Evolutionary conservation across 495 filamentous ascomycete genomes (phyloP), one percentile per base, ranked within the genome.

Genomic region (Hamigera avellanea): DNA sequence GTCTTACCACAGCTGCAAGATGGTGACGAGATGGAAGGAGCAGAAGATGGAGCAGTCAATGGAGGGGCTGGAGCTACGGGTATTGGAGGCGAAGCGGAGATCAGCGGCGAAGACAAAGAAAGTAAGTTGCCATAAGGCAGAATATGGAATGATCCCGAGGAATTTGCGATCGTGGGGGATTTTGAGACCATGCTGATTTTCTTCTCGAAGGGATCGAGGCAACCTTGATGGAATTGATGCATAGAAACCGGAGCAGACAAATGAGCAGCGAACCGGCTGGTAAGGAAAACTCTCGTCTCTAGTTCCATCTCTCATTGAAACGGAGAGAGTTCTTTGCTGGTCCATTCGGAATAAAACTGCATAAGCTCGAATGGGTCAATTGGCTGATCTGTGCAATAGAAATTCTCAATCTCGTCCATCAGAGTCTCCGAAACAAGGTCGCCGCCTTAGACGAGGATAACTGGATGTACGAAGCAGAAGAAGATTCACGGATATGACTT

Each of bases 391-490:
- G n/a, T 15, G 29, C 14, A 25, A 18, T 44, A 83, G 85, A 88
- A 55, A 66, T 89, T 3, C 57, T 85, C n/a, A 71, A 76, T 37
- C 71, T 78, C 2, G 69, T 89, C 35, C 72, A 76, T 42, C 70
- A 77, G n/a, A 86, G 77, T 49, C 63, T 91, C 32, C 67, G 72
- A 47, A 70, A 70, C 19, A 83, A 86, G 44, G 79, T 79, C 9
- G 76, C 76, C 3, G 73, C 79, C 3, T 51, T 94, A 39, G 69
- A 81, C 15, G 81, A 91, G 29, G 87, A 95, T 42, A 83, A 81
- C 44, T 95, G 87, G 87, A 88, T 93, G 73, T 93, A 76, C 54
- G 86, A 93, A 56, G 69, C 72, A 1, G 86, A 89, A 45, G 66
- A 73, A 19, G 59, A 67, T 14, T 31, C 36, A 23, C 46, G 32